Conservation (phyloP, 73 alveolate genomes). For the Tetrahymena borealis region DNA sequence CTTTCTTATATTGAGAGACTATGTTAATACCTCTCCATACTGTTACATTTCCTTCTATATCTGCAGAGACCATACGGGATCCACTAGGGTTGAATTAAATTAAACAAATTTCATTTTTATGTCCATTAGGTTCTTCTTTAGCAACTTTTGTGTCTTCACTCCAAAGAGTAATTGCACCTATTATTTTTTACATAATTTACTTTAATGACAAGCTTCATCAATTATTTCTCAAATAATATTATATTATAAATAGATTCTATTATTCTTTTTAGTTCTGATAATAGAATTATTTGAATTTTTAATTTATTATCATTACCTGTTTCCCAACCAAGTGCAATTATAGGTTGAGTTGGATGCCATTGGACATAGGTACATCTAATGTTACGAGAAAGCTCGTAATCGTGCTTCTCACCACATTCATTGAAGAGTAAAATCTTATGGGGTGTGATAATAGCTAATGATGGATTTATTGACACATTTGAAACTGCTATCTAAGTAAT, state of each 20-base stretch:
- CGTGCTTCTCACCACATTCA: slow-evolving; percentile 80
- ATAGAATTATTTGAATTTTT: no score
- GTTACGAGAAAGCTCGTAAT: slow-evolving; percentile 75
- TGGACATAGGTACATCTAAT: slow-evolving; percentile 62
- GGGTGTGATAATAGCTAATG: slow-evolving; percentile 20
- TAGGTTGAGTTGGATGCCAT: slow-evolving; percentile 93
- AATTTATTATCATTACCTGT: slow-evolving; percentile 64
- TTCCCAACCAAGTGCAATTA: slow-evolving; percentile 89
- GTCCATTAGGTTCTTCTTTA: slow-evolving; percentile 89
- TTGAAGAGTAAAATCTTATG: slow-evolving; percentile 53
- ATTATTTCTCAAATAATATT: no score
- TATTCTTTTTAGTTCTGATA: no score
- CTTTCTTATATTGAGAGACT: slow-evolving; percentile 64
- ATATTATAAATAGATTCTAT: no score
- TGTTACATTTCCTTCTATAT: slow-evolving; percentile 85
- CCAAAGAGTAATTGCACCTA: slow-evolving; percentile 81
- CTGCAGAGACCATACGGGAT: slow-evolving; percentile 95
- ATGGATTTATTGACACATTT: slow-evolving; percentile 20
- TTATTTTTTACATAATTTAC: not conserved
- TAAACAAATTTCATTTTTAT: slow-evolving; percentile 77
- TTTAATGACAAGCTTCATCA: not conserved
- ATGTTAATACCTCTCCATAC: slow-evolving; percentile 94
- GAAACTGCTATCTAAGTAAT: slow-evolving; percentile 37
- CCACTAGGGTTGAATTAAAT: slow-evolving; percentile 85
- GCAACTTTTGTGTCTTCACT: slow-evolving; percentile 82